Percentiles rank a stretch among this genome's conserved stretches.
These are phyloP conservation scores for Elaeis oleifera DNA, from an alignment of 202 grass and related monocot genomes.

Conservation along the genomic window DNA sequence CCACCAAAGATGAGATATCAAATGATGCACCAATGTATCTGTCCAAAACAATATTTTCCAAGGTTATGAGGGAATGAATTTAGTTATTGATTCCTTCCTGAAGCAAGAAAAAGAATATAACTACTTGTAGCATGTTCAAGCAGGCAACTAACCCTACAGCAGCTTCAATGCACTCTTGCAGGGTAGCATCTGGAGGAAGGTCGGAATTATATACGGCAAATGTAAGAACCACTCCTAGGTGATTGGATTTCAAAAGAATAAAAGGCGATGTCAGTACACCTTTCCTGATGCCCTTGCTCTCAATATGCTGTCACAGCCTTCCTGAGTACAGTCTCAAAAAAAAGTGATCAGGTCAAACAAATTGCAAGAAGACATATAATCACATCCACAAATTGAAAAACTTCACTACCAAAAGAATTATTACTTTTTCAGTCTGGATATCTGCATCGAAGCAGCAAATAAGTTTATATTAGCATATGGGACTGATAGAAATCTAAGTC, in stretches of 20 bases:
- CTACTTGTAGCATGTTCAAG: too few relatives aligned
- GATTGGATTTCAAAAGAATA: constrained; percentile 62
- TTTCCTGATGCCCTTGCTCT: constrained; percentile 55
- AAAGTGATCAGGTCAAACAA: background rate
- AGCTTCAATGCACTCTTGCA: constrained; percentile 46
- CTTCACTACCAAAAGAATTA: too few relatives aligned
- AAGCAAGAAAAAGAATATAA: too few relatives aligned
- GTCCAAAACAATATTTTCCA: constrained; percentile 13
- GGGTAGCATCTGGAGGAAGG: constrained; percentile 47
- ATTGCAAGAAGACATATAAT: too few relatives aligned
- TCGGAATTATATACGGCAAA: constrained; percentile 66
- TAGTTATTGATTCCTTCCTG: too few relatives aligned
- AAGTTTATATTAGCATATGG: too few relatives aligned
- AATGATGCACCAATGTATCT: constrained; percentile 79
- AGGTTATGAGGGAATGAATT: too few relatives aligned
- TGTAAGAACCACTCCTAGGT: constrained; percentile 71
- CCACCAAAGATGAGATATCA: constrained; percentile 78
- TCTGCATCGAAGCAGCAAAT: too few relatives aligned
- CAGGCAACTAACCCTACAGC: constrained; percentile 43
- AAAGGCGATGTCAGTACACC: constrained; percentile 66
- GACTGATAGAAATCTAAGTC: too few relatives aligned
- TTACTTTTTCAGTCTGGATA: too few relatives aligned
- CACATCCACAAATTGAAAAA: too few relatives aligned
- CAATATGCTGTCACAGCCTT: constrained; percentile 74
- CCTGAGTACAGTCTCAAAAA: constrained; percentile 27